Evolutionary conservation across 2,329 filamentous ascomycete species (phyloP).

Genomic region (Aphanocladium album): DNA sequence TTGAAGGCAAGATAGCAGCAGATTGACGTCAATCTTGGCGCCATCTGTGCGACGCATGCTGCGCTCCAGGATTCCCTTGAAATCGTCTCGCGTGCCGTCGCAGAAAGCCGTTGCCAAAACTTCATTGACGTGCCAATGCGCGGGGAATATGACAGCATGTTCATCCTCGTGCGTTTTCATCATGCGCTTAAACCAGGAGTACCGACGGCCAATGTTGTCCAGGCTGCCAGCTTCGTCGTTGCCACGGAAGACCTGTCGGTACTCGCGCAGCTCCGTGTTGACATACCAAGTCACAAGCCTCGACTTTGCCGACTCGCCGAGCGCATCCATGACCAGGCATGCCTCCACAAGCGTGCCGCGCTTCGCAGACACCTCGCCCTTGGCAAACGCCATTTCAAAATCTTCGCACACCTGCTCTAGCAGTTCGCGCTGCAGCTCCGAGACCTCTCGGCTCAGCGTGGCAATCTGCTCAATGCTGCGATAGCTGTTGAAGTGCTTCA

Average conservation of each 20-base stretch:
- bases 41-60: slow-evolving; percentile 76
- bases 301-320: slow-evolving; percentile 79
- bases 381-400: slow-evolving; percentile 92
- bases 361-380: slow-evolving; percentile 69
- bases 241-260: slow-evolving; percentile 89
- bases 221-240: slow-evolving; percentile 94
- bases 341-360: slow-evolving; percentile 74
- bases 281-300: slow-evolving; percentile 94
- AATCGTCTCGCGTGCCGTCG: slow-evolving; percentile 92
- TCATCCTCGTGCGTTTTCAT: slow-evolving; percentile 94
- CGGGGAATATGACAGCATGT: slow-evolving; percentile 80
- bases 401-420: slow-evolving; percentile 98
- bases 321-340: slow-evolving; percentile 88
- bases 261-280: slow-evolving; percentile 93
- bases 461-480: slow-evolving; percentile 97
- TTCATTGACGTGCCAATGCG: slow-evolving; percentile 85
- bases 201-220: slow-evolving; percentile 92
- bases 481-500: slow-evolving; percentile 98
- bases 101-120: slow-evolving; percentile 87
- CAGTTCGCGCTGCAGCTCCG: slow-evolving; percentile 86
- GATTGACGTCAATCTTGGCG: slow-evolving; percentile 79
- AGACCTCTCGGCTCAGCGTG: slow-evolving; percentile 83
- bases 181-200: slow-evolving; percentile 95
- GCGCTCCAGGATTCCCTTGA: slow-evolving; percentile 83
- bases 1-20: slow-evolving; percentile 82